Evolutionary conservation across 2,329 filamentous ascomycete genomes (phyloP).

Genomic region (Colletotrichum sp.): DNA sequence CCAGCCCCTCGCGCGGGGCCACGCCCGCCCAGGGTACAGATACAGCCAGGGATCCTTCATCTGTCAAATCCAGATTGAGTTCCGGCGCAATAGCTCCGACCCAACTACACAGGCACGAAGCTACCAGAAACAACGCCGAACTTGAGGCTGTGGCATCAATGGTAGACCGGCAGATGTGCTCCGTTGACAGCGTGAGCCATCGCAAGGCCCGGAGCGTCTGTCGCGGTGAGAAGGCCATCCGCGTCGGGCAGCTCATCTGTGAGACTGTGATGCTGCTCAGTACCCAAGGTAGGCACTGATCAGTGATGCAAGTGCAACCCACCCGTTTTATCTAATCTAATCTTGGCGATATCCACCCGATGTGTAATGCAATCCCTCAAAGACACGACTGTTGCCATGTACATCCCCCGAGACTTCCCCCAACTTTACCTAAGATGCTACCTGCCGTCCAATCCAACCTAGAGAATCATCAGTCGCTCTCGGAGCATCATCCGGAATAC

Average conservation of each 20-base stretch:
- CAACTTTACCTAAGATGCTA: background rate
- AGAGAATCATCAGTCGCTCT: background rate
- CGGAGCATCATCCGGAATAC: background rate
- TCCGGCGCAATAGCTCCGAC: constrained; percentile 11
- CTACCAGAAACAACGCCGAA: background rate
- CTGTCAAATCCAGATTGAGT: constrained; percentile 1
- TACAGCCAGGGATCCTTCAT: background rate
- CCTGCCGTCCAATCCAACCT: background rate
- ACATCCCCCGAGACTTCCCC: background rate
- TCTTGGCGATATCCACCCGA: constrained; percentile 9
- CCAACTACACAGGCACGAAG: background rate
- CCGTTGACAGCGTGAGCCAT: background rate
- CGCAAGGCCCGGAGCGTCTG: background rate
- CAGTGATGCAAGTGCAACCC: background rate
- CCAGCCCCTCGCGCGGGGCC: background rate
- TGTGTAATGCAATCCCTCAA: constrained; percentile 3
- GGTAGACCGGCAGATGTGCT: background rate
- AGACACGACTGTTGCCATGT: background rate
- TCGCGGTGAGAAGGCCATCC: background rate
- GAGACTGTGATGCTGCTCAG: background rate
- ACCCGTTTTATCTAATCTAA: constrained; percentile 16
- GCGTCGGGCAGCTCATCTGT: background rate
- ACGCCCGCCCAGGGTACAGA: background rate
- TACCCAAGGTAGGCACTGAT: background rate
- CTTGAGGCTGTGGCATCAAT: background rate